Conservation (phyloP, 371 early-diverging fungal species). For the Mucor sp. region DNA sequence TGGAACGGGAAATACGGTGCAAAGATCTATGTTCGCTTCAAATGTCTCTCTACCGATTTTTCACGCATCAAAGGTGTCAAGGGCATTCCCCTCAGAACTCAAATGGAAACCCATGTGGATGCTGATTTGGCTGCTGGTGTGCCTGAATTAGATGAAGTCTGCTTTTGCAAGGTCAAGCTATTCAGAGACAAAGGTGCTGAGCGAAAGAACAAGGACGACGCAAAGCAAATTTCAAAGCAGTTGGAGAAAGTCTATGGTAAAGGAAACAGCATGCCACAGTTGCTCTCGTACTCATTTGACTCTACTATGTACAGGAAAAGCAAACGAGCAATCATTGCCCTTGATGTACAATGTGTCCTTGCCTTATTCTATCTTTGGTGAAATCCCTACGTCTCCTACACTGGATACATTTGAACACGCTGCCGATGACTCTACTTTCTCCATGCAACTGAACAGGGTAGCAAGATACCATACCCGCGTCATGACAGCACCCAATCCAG, state of each 20-base stretch:
- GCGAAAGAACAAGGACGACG: conserved; percentile 70
- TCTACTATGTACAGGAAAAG: conserved; percentile 20
- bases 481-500: conserved; percentile 33
- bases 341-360: conserved; percentile 39
- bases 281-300: neutral
- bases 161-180: conserved; percentile 65
- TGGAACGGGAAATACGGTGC: conserved; percentile 71
- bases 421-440: neutral
- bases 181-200: conserved; percentile 79
- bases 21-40: conserved; percentile 66
- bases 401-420: conserved; percentile 13
- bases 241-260: conserved; percentile 46
- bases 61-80: conserved; percentile 78
- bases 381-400: conserved; percentile 21
- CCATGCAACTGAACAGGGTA: conserved; percentile 10
- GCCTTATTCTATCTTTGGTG: conserved; percentile 36
- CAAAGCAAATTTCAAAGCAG: conserved; percentile 62
- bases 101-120: conserved; percentile 48
- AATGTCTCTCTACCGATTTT: conserved; percentile 79
- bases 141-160: conserved; percentile 34
- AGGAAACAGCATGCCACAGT: neutral
- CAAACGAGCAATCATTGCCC: conserved; percentile 27
- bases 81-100: conserved; percentile 71
- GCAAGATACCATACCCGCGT: conserved; percentile 23
- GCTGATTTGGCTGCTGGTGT: neutral